Conservation (phyloP, 2,329 filamentous ascomycete species). For the Monilinia polystroma region DNA sequence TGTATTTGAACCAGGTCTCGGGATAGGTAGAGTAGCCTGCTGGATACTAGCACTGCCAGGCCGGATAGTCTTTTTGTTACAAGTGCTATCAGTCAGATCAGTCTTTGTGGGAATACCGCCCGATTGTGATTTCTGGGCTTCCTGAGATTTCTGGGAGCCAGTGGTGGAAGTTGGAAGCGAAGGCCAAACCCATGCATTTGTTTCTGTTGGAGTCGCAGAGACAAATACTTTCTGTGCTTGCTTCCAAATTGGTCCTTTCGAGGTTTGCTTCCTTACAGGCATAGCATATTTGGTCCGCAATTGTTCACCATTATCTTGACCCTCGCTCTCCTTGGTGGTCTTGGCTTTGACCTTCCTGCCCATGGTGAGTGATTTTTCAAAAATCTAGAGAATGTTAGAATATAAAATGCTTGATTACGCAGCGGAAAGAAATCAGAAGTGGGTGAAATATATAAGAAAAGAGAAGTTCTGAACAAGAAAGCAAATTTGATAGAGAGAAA, state of each 20-base stretch:
- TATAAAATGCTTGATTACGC: background rate
- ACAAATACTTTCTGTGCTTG: background rate
- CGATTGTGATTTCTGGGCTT: background rate
- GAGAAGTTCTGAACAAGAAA: background rate
- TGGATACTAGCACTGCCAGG: background rate
- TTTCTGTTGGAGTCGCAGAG: background rate
- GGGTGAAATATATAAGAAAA: background rate
- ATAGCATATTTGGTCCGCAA: background rate
- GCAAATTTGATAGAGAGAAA: background rate
- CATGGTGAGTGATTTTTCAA: background rate
- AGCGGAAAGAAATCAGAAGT: background rate
- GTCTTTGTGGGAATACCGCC: background rate
- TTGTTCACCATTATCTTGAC: background rate
- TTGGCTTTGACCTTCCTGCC: background rate
- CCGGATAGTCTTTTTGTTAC: background rate
- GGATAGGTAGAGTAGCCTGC: background rate
- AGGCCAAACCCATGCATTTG: background rate
- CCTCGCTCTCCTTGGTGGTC: background rate
- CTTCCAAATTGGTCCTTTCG: constrained; percentile 4
- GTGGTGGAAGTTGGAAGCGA: background rate
- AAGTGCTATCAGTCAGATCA: background rate
- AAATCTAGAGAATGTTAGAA: constrained; percentile 1
- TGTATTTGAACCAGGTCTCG: no score
- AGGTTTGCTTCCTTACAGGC: background rate
- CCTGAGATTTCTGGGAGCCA: background rate